These are phyloP conservation scores for Saxophila tyrrhenica DNA, from an alignment of 495 filamentous ascomycete species.

Conservation along the genomic window DNA sequence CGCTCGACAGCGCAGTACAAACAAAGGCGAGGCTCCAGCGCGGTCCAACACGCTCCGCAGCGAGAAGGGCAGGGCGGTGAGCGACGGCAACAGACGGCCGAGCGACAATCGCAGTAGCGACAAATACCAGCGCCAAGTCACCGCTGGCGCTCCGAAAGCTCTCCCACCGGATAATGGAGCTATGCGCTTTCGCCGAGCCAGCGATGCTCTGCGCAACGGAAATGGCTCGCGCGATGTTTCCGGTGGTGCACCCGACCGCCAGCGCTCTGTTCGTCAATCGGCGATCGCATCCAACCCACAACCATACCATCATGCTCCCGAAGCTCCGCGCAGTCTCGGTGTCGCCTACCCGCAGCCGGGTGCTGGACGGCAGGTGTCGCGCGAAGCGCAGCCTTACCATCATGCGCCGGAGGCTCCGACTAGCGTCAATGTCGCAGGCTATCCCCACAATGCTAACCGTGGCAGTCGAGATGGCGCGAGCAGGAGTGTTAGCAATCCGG, in stretches of 20 bases:
- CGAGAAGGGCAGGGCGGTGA: slow-evolving; percentile 8
- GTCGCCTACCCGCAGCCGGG: neutral
- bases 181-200: neutral
- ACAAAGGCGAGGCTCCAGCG: slow-evolving; percentile 14
- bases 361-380: neutral
- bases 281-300: neutral
- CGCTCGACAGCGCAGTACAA: slow-evolving; percentile 40
- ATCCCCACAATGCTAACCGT: neutral
- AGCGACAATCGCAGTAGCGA: slow-evolving; percentile 1
- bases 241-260: neutral
- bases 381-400: neutral
- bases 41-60: slow-evolving; percentile 4
- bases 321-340: neutral
- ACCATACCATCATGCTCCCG: slow-evolving; percentile 1
- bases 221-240: neutral
- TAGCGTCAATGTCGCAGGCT: neutral
- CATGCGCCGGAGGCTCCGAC: neutral
- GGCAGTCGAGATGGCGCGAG: neutral
- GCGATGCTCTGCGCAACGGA: neutral
- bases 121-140: neutral
- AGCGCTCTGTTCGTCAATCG: neutral
- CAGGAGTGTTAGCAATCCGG: neutral
- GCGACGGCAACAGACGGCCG: slow-evolving; percentile 5
- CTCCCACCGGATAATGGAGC: neutral
- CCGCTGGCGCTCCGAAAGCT: slow-evolving; percentile 1